phyloP scores from a whole-genome alignment of 192 early-diverging fungal species.

The Coemansia sp. region DNA sequence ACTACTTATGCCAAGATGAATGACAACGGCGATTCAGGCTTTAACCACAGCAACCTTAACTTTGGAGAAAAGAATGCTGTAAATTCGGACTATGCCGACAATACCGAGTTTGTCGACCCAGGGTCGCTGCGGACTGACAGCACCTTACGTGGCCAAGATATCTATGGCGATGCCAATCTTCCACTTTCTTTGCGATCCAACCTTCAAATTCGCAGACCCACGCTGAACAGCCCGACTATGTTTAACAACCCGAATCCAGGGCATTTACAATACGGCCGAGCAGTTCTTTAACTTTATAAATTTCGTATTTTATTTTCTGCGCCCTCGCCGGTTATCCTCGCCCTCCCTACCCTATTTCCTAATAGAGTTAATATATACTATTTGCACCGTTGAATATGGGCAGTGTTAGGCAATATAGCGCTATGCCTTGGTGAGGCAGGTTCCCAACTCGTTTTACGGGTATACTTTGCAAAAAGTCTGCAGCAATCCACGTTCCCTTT shows the following conservation, averaged over 20 bases:
- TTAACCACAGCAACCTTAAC: constrained; percentile 36
- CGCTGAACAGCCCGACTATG: constrained; percentile 39
- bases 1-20: constrained; percentile 38
- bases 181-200: constrained; percentile 44
- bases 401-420: not conserved
- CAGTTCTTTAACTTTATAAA: constrained; percentile 5
- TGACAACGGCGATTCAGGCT: constrained; percentile 24
- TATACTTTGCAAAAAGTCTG: not conserved
- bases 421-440: not conserved
- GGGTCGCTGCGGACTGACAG: constrained; percentile 9
- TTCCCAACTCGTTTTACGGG: not conserved
- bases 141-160: constrained; percentile 12
- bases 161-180: constrained; percentile 16
- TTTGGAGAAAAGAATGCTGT: constrained; percentile 21
- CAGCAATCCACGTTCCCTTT: not conserved
- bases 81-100: constrained; percentile 10
- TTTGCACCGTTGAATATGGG: not conserved
- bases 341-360: not conserved
- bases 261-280: not conserved
- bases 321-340: not conserved
- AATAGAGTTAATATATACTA: not conserved
- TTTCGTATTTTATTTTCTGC: not conserved
- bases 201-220: constrained; percentile 43
- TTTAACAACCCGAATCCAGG: constrained; percentile 2
- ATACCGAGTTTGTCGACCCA: constrained; percentile 4